These are phyloP conservation scores for Kokia cookei DNA, from an alignment of 441 rosid species.

Conservation along the genomic window DNA sequence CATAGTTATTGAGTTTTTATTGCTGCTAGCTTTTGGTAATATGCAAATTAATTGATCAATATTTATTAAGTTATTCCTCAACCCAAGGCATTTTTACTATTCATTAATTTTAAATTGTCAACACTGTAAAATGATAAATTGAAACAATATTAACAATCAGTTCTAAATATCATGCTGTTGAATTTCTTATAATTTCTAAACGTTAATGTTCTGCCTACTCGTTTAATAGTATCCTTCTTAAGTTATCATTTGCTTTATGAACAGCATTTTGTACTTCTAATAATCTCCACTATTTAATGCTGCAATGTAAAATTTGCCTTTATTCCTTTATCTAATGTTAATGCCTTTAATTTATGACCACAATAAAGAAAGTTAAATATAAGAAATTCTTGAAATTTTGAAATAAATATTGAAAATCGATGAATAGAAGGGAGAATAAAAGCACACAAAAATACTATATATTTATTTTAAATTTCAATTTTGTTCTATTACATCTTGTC, in stretches of 20 bases:
- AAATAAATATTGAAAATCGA: neutral
- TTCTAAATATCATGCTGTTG: neutral
- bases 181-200: neutral
- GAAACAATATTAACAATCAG: neutral
- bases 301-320: neutral
- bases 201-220: neutral
- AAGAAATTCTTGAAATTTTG: neutral
- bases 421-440: neutral
- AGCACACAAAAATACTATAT: neutral
- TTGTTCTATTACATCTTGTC: neutral
- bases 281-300: neutral
- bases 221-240: neutral
- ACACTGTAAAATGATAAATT: neutral
- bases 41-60: neutral
- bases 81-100: neutral
- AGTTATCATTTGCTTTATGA: neutral
- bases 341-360: neutral
- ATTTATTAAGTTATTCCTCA: neutral
- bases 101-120: neutral
- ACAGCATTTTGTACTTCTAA: neutral
- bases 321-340: neutral
- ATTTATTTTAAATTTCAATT: neutral
- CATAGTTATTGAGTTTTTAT: neutral
- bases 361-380: neutral
- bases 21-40: neutral